Evolutionary conservation across 2,329 filamentous ascomycete species (phyloP).

Genomic region (Colletotrichum salicis): DNA sequence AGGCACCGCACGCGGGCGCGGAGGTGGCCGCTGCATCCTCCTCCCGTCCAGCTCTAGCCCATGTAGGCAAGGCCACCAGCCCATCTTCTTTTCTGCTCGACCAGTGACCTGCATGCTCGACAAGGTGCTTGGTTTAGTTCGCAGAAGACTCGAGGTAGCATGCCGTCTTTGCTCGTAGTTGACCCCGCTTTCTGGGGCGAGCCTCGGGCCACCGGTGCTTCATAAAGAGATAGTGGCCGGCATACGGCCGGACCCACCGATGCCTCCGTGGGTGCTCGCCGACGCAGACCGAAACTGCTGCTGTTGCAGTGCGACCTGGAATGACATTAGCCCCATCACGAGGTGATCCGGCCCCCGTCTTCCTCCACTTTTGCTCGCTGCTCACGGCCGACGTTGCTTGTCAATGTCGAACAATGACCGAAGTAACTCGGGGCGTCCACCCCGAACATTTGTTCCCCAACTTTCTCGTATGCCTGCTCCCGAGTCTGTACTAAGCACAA

Average conservation of each 20-base stretch:
- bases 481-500: too few relatives aligned
- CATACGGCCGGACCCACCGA: conserved; percentile 34
- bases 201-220: conserved; percentile 32
- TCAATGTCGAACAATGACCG: conserved; percentile 14
- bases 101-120: neutral
- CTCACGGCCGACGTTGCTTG: conserved; percentile 25
- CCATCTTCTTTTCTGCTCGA: neutral
- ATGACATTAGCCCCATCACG: conserved; percentile 33
- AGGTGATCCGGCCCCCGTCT: conserved; percentile 20
- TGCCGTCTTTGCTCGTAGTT: neutral
- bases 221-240: conserved; percentile 17
- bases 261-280: conserved; percentile 28
- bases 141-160: neutral
- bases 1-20: neutral
- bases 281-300: conserved; percentile 31
- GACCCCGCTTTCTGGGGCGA: conserved; percentile 16
- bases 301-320: conserved; percentile 20
- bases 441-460: conserved; percentile 8
- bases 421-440: conserved; percentile 21
- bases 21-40: neutral
- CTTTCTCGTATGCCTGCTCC: neutral
- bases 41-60: neutral
- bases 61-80: neutral
- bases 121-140: neutral
- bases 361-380: conserved; percentile 28